Conservation (phyloP, 78 protist genomes). For the Chrysochromulina parva region DNA sequence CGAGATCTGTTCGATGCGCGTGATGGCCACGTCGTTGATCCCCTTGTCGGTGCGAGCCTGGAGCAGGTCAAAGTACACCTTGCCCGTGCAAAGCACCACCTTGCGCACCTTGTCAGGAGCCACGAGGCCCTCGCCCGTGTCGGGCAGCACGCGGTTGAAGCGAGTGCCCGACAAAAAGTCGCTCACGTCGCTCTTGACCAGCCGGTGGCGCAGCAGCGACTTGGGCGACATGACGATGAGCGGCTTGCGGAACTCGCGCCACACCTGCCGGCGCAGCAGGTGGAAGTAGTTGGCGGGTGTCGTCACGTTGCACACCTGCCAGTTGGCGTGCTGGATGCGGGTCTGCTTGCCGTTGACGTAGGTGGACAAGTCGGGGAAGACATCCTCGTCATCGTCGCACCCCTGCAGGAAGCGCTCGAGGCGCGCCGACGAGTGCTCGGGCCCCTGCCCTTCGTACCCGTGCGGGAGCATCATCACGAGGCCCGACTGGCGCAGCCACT, state of each 20-base stretch:
- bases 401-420: slow-evolving; percentile 87
- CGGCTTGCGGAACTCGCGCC: slow-evolving; percentile 95
- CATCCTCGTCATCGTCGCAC: slow-evolving; percentile 44
- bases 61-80: slow-evolving; percentile 76
- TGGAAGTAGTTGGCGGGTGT: slow-evolving; percentile 98
- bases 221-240: slow-evolving; percentile 86
- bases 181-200: slow-evolving; percentile 43
- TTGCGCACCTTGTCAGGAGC: slow-evolving; percentile 51
- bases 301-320: slow-evolving; percentile 70
- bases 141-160: slow-evolving; percentile 69
- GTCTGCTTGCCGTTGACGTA: neutral
- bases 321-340: slow-evolving; percentile 34
- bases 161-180: slow-evolving; percentile 72
- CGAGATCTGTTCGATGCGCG: slow-evolving; percentile 74
- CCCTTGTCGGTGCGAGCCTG: neutral
- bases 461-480: slow-evolving; percentile 90
- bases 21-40: slow-evolving; percentile 23
- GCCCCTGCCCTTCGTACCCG: slow-evolving; percentile 97
- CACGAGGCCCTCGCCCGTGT: neutral
- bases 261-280: slow-evolving; percentile 88
- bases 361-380: neutral
- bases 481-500: slow-evolving; percentile 86
- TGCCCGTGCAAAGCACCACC: slow-evolving; percentile 87
- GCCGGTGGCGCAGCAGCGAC: slow-evolving; percentile 67
- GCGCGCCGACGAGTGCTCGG: slow-evolving; percentile 94